Conservation (phyloP, 2,329 filamentous ascomycete genomes). For the Hymenoscyphus fructigenus region DNA sequence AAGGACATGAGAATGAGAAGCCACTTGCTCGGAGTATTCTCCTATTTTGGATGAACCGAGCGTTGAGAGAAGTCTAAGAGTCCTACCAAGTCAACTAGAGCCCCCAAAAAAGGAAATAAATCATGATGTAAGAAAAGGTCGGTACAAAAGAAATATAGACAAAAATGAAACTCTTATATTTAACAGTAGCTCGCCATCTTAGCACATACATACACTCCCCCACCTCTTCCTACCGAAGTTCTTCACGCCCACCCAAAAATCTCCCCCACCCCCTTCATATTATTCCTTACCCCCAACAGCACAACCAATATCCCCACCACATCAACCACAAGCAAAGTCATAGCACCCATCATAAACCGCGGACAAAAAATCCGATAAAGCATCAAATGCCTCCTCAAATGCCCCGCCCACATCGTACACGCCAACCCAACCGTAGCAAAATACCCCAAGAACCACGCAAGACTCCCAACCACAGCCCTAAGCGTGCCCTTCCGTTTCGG, state of each 20-base stretch:
- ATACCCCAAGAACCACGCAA: constrained; percentile 76
- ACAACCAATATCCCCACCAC: constrained; percentile 68
- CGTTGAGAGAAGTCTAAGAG: too few species aligned
- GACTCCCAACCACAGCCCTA: constrained; percentile 64
- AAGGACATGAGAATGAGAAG: background rate
- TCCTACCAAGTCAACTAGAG: too few species aligned
- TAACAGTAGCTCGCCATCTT: background rate
- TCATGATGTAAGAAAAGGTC: background rate
- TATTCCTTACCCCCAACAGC: constrained; percentile 73
- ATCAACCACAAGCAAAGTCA: constrained; percentile 74
- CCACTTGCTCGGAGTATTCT: background rate
- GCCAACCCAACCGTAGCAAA: constrained; percentile 81
- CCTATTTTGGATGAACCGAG: background rate
- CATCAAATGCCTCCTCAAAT: constrained; percentile 90
- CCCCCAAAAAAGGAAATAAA: background rate
- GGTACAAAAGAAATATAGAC: background rate
- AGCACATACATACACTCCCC: background rate
- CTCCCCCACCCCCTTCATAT: constrained; percentile 75
- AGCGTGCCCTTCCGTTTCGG: constrained; percentile 56
- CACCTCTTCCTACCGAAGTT: too few species aligned
- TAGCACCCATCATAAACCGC: constrained; percentile 79
- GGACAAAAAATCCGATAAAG: constrained; percentile 92
- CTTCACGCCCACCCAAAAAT: constrained; percentile 72
- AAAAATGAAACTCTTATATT: background rate
- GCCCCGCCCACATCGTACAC: constrained; percentile 87